These are phyloP conservation scores for Lactuca sativa DNA, from an alignment of 129 eudicot species.

Conservation along the genomic window DNA sequence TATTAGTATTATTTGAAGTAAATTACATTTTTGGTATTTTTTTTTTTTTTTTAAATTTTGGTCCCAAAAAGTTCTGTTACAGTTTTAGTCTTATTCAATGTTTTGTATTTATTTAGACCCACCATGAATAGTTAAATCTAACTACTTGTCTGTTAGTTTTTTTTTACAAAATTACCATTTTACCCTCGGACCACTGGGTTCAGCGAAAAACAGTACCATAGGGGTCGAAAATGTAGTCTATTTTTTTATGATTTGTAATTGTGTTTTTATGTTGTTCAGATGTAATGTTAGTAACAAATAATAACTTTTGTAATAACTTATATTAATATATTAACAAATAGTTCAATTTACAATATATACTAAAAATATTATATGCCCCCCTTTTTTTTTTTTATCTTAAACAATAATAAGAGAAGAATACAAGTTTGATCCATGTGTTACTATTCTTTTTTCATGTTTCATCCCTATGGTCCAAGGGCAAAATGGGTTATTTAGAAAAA, in stretches of 20 bases:
- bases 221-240: not conserved
- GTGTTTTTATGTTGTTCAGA: too few species aligned
- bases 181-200: too few species aligned
- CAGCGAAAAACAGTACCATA: too few species aligned
- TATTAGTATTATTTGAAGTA: not conserved
- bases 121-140: not conserved
- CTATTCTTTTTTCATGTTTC: not conserved
- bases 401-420: not conserved
- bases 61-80: not conserved
- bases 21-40: not conserved
- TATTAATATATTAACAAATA: too few species aligned
- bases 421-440: not conserved
- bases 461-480: not conserved
- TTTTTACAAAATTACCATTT: not conserved
- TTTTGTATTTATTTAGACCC: not conserved
- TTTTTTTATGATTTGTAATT: too few species aligned
- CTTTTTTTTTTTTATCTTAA: too few species aligned
- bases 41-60: not conserved
- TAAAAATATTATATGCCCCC: too few species aligned
- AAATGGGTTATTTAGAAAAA: too few species aligned
- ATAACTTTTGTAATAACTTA: too few species aligned
- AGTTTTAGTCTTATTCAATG: not conserved
- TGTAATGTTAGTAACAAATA: too few species aligned
- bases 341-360: too few species aligned
- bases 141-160: not conserved